phyloP scores from a whole-genome alignment of 2,329 filamentous ascomycete genomes.

The Claviceps sp. region DNA sequence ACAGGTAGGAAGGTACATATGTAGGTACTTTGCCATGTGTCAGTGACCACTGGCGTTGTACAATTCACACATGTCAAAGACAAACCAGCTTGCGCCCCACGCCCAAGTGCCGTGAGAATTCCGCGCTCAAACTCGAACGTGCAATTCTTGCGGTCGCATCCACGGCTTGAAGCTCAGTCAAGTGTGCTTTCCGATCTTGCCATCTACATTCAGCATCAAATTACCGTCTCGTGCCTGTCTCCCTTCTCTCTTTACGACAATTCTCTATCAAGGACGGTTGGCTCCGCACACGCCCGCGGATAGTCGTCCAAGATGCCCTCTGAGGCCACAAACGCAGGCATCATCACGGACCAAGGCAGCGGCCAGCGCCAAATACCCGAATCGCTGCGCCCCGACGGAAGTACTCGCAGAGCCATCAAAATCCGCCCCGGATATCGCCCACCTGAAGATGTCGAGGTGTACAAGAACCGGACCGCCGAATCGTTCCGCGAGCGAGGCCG shows the following conservation, averaged over 20 bases:
- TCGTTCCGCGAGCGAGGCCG: conserved; percentile 63
- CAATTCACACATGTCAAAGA: too few relatives aligned
- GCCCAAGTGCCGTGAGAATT: neutral
- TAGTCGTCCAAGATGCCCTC: conserved; percentile 27
- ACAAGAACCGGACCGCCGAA: conserved; percentile 85
- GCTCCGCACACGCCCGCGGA: neutral
- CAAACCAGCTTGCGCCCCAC: neutral
- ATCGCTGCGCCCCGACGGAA: conserved; percentile 75
- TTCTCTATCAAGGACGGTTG: neutral
- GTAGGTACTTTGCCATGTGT: too few relatives aligned
- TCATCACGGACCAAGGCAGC: conserved; percentile 59
- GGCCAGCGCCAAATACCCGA: conserved; percentile 84
- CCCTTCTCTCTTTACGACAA: too few relatives aligned
- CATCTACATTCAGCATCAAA: neutral
- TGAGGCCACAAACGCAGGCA: conserved; percentile 50
- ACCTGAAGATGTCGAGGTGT: conserved; percentile 89
- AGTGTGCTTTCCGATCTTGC: neutral
- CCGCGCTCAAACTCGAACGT: neutral
- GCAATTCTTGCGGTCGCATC: neutral
- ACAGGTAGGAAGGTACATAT: too few relatives aligned
- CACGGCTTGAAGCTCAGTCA: neutral
- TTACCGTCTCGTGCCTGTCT: neutral
- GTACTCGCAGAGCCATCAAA: conserved; percentile 85
- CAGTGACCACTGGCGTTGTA: too few relatives aligned
- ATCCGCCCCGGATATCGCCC: conserved; percentile 88